These are phyloP conservation scores for Gynandropsis gynandra DNA, from an alignment of 345 rosid genomes.

Conservation along the genomic window DNA sequence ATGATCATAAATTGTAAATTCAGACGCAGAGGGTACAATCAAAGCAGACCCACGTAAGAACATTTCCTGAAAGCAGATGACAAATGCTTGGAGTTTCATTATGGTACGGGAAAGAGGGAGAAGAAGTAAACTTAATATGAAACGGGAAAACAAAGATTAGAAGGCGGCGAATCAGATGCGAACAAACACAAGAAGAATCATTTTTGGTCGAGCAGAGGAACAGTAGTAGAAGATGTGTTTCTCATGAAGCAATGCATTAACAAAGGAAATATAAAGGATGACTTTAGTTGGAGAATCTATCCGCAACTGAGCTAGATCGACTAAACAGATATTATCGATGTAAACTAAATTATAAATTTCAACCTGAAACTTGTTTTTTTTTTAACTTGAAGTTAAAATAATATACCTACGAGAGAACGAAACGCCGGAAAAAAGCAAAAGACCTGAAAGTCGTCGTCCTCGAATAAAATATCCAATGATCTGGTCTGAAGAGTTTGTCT, in stretches of 20 bases:
- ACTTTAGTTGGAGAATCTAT: not conserved
- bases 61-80: not conserved
- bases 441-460: conserved; percentile 17
- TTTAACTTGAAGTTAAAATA: conserved; percentile 10
- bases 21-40: conserved; percentile 1
- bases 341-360: too few relatives aligned
- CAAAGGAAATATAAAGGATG: conserved; percentile 2
- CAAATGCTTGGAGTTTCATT: conserved; percentile 6
- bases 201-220: not conserved
- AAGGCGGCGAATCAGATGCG: conserved; percentile 20
- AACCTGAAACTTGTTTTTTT: too few relatives aligned
- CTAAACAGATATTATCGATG: conserved; percentile 1
- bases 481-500: conserved; percentile 4
- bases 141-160: conserved; percentile 12
- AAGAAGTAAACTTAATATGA: conserved; percentile 4
- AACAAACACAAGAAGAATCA: not conserved
- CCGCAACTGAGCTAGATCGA: conserved; percentile 14
- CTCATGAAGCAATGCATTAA: not conserved
- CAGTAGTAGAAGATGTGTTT: conserved; percentile 17
- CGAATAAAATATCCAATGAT: conserved; percentile 1
- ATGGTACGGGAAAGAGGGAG: conserved; percentile 6
- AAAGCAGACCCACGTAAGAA: conserved; percentile 9
- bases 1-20: not conserved
- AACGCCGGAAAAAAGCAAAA: conserved; percentile 13
- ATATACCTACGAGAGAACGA: conserved; percentile 14